phyloP scores from a whole-genome alignment of 805 yeast species.

The Candida multigemmis region DNA sequence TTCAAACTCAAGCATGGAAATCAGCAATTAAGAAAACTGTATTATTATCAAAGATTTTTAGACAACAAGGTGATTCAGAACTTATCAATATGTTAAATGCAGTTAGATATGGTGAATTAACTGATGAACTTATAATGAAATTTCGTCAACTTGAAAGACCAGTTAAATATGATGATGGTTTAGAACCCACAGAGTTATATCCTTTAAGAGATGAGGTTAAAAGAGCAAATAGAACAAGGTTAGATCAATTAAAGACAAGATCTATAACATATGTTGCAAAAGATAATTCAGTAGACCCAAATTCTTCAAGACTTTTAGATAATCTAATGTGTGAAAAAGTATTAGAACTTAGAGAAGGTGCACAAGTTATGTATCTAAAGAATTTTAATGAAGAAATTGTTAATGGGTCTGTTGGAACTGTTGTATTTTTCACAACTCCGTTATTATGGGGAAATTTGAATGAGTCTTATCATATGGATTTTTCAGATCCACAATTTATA shows the following conservation, averaged over 20 bases:
- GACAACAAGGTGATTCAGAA: slow-evolving; percentile 75
- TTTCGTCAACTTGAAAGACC: slow-evolving; percentile 51
- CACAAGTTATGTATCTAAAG: slow-evolving; percentile 91
- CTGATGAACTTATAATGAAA: slow-evolving; percentile 34
- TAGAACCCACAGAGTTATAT: slow-evolving; percentile 81
- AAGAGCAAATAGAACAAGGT: slow-evolving; percentile 46
- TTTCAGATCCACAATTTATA: slow-evolving; percentile 9
- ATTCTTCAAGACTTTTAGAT: slow-evolving; percentile 31
- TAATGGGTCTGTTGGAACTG: slow-evolving; percentile 84
- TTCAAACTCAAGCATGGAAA: slow-evolving; percentile 68
- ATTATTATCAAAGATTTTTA: slow-evolving; percentile 68
- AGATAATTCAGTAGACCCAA: slow-evolving; percentile 16
- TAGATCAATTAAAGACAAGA: slow-evolving; percentile 37
- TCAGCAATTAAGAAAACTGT: slow-evolving; percentile 55
- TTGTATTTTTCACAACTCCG: slow-evolving; percentile 41
- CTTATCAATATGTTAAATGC: slow-evolving; percentile 75
- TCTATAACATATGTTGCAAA: slow-evolving; percentile 30
- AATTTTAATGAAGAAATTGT: slow-evolving; percentile 72
- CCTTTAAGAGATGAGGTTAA: slow-evolving; percentile 86
- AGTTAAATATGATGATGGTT: slow-evolving; percentile 58
- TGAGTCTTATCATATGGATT: slow-evolving; percentile 11
- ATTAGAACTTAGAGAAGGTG: slow-evolving; percentile 65
- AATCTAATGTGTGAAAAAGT: slow-evolving; percentile 63
- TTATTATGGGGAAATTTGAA: slow-evolving; percentile 13
- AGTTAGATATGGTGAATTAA: slow-evolving; percentile 64